Evolutionary conservation across 306 rosid genomes (phyloP), one percentile per base, ranked within the genome.

Genomic region (Inga laurina): DNA sequence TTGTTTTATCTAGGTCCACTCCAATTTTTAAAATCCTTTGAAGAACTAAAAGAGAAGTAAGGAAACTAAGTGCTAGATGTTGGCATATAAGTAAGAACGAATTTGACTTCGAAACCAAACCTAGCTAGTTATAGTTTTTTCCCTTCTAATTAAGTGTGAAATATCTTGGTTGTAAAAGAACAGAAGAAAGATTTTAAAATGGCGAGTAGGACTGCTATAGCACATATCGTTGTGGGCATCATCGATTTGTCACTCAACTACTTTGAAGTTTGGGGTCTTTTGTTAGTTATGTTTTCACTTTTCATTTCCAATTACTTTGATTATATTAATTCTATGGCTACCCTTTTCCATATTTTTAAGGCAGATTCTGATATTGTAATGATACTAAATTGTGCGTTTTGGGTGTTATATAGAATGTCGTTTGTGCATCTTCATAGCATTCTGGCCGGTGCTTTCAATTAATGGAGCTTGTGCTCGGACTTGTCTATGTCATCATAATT

Each of bases 151-250:
- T 22, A 35, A 45, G 48, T 45, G 13, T 45, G 14, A 10, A 45
- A 45, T 9, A 45, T 39, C 43, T 11, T 48, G 39, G 65, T 65
- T 57, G 22, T 69, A 52, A 66, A 78, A 80, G 68, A 49, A 41
- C 45, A n/a, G 49, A 72, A 21, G 4, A 59, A 30, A n/a, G 61
- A 44, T 32, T 71, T 71, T 46, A 81, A 70, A 73, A 91, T 94
- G 98, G 89, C 62, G 81, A 71, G 11, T 10, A 71, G 7, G 13
- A 83, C 90, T 4, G 45, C 75, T 0, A 1, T 79, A n/a, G 83
- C 82, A 72, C 91, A 93, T 41, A 82, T 51, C 45, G 81, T 77
- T 3, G 88, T 94, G 12, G 95, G 98, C 4, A 37, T 86, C 32
- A 70, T 92, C 51, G 95, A 97, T 94, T 43, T 41, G 81, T 86